Evolutionary conservation across 2,329 filamentous ascomycete genomes (phyloP).

Genomic region (Phialocephala subalpina): DNA sequence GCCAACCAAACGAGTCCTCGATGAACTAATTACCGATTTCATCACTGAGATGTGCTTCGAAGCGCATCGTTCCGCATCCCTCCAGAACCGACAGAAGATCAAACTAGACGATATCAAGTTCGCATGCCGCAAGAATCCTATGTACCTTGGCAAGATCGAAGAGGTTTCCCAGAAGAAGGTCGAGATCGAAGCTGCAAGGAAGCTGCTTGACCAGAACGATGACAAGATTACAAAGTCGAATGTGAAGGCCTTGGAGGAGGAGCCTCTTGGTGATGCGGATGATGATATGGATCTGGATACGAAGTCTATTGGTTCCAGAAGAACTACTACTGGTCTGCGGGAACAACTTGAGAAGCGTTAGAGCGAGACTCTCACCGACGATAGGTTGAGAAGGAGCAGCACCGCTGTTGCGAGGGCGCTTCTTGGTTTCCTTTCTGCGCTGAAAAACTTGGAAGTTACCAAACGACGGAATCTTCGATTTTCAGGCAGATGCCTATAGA

Average conservation of each 20-base stretch:
- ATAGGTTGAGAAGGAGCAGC: too few relatives aligned
- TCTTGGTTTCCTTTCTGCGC: too few relatives aligned
- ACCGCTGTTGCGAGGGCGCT: too few relatives aligned
- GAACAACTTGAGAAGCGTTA: background rate
- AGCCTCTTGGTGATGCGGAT: constrained; percentile 61
- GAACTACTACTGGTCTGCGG: constrained; percentile 23
- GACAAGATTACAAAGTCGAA: constrained; percentile 65
- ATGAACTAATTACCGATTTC: constrained; percentile 97
- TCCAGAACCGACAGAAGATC: constrained; percentile 92
- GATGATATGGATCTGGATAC: constrained; percentile 55
- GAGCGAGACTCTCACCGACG: too few relatives aligned
- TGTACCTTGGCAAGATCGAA: constrained; percentile 87
- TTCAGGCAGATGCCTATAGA: too few relatives aligned
- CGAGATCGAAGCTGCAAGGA: constrained; percentile 83
- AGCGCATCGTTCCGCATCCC: constrained; percentile 84
- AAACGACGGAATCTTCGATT: too few relatives aligned
- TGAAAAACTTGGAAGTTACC: too few relatives aligned
- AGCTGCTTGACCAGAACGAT: constrained; percentile 75
- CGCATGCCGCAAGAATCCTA: constrained; percentile 83
- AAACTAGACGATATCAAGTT: constrained; percentile 99
- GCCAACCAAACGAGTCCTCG: constrained; percentile 84
- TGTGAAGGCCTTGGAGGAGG: constrained; percentile 52
- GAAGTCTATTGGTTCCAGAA: constrained; percentile 35
- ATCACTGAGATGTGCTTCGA: constrained; percentile 93
- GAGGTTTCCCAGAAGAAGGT: constrained; percentile 90